A percentile compares a stretch with the other conserved stretches of the same genome.
Conservation (phyloP, 192 early-diverging fungal species). For the Coemansia guatemalensis region DNA sequence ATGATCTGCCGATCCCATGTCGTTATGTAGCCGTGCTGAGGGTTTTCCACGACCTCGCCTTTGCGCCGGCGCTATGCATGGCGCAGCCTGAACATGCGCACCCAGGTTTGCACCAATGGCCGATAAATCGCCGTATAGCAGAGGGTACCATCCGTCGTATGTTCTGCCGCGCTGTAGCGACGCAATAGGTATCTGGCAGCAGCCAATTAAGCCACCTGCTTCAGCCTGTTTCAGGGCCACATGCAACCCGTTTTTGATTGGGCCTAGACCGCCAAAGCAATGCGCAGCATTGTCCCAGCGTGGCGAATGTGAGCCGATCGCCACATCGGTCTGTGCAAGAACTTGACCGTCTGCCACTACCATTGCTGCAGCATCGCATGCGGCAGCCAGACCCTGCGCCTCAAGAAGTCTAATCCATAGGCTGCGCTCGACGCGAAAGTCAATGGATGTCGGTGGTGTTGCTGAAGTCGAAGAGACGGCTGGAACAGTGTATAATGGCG, state of each 20-base stretch:
- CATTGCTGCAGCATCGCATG: constrained; percentile 11
- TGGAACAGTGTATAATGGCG: constrained; percentile 14
- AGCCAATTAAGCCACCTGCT: constrained; percentile 25
- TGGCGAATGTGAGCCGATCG: constrained; percentile 1
- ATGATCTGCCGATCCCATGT: background rate
- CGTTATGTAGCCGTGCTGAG: background rate
- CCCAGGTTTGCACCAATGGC: constrained; percentile 9
- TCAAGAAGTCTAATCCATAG: constrained; percentile 45
- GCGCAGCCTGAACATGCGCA: constrained; percentile 24
- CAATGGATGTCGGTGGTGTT: background rate
- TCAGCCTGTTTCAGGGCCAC: constrained; percentile 22
- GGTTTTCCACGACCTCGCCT: constrained; percentile 4
- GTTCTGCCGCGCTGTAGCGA: constrained; percentile 28
- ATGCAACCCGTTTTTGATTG: constrained; percentile 18
- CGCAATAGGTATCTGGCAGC: constrained; percentile 38
- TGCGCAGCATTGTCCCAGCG: constrained; percentile 14
- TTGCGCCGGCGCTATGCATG: constrained; percentile 16
- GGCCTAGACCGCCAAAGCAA: constrained; percentile 42
- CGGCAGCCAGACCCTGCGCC: constrained; percentile 18
- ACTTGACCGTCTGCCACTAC: constrained; percentile 31
- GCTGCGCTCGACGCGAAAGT: constrained; percentile 39
- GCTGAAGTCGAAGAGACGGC: background rate
- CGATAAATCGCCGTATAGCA: constrained; percentile 27
- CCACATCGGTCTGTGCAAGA: constrained; percentile 27
- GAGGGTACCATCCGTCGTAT: constrained; percentile 54